Base-by-base conservation (phyloP, 306 rosid species). In the Cicer chorassanicum region DNA sequence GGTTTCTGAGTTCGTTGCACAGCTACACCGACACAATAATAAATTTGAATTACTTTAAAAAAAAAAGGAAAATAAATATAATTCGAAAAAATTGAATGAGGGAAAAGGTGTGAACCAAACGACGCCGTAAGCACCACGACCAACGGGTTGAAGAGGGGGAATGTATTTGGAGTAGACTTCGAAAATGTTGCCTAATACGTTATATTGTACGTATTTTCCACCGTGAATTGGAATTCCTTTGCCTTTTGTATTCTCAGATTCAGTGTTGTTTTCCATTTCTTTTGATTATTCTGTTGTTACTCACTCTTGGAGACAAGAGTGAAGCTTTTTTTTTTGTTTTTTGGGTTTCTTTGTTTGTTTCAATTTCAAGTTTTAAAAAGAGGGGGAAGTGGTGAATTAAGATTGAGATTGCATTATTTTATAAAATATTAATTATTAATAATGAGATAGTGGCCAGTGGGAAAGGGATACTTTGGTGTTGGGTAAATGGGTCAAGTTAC, bases 111-210 rank as follows among this genome's bases (percentile, higher is more conserved):
- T 8, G 13, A 67, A 94, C 98, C 98, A 94, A 71, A 94, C 97
- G 88, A 91, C 85, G 84, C 96, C 98, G 82, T 91, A 91, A 4
- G 98, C 95, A 50, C 98, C 98, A 53, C 98, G 95, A 19, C 98
- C 97, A 41, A 94, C 95, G 39, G 98, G 98, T 40, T 86, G 87
- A 1, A 94, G 82, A 14, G 98, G 96, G 24, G 98, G 96, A 38
- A 75, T 82, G 65, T 91, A 94, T 41, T 94, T 91, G 50, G 91
- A 74, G 24, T 86, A 87, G 53, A 94, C 88, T 67, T 94, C 90
- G 43, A 94, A 94, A 55, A 80, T 43, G 82, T 85, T 91, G 15
- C 98, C 98, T 49, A 94, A 80, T 63, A 94, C 68, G 74, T 88
- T 91, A 86, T 90, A 91, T 15, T 81, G 90, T 0, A 82, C 78